Evolutionary conservation across 1,284 basidiomycete genomes (phyloP).

Genomic region (Volvariella volvacea): DNA sequence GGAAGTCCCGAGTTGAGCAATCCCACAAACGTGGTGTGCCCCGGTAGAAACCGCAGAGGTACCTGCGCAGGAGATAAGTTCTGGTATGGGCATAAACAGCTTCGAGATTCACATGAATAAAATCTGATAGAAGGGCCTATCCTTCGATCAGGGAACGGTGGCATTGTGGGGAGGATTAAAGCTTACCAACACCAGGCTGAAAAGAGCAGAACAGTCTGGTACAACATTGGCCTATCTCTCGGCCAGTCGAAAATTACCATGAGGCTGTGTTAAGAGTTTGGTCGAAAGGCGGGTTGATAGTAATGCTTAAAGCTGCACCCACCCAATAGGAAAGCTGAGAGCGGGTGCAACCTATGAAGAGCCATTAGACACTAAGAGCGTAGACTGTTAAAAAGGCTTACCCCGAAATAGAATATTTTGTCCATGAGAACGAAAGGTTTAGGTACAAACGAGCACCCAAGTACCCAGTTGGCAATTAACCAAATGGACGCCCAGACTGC

Average conservation of each 20-base stretch:
- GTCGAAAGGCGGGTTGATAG: slow-evolving; percentile 8
- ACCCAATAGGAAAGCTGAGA: slow-evolving; percentile 30
- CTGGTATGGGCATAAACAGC: neutral
- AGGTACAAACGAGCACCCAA: slow-evolving; percentile 48
- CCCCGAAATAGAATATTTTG: slow-evolving; percentile 58
- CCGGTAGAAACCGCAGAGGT: slow-evolving; percentile 48
- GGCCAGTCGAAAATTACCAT: slow-evolving; percentile 70
- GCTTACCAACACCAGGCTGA: slow-evolving; percentile 56
- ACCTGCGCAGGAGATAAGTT: slow-evolving; percentile 26
- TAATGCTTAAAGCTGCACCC: slow-evolving; percentile 21
- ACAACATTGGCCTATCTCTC: slow-evolving; percentile 47
- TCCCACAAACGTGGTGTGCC: slow-evolving; percentile 27
- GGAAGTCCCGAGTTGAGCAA: slow-evolving; percentile 42
- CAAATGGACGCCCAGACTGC: slow-evolving; percentile 62
- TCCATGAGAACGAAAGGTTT: slow-evolving; percentile 35
- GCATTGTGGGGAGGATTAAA: slow-evolving; percentile 3
- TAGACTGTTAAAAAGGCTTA: slow-evolving; percentile 21
- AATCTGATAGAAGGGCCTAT: slow-evolving; percentile 44
- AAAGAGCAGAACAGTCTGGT: slow-evolving; percentile 50
- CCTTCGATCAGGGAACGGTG: neutral
- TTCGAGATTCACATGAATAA: slow-evolving; percentile 44
- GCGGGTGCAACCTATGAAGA: slow-evolving; percentile 24
- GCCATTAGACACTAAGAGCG: neutral
- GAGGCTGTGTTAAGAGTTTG: slow-evolving; percentile 23
- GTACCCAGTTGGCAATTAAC: slow-evolving; percentile 65